Percentiles rank a stretch among this genome's conserved stretches.
Evolutionary conservation across 441 rosid species (phyloP).

Genomic region (Populus hybrid): DNA sequence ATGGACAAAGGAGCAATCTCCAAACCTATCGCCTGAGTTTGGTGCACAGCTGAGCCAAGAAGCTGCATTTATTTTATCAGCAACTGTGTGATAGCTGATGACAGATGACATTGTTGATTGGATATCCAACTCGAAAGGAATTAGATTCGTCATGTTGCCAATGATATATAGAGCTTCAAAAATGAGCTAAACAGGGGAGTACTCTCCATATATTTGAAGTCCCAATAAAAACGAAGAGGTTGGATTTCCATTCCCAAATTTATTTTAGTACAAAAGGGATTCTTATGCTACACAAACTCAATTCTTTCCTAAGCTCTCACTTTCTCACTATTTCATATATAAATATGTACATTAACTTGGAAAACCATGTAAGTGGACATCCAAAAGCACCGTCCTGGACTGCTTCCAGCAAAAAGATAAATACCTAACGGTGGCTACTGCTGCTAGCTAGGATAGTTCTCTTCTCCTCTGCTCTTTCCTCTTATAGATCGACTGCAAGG

Average conservation of each 20-base stretch:
- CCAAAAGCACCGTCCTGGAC: constrained; percentile 20
- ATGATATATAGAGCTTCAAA: neutral
- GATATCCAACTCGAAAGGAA: neutral
- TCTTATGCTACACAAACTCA: constrained; percentile 37
- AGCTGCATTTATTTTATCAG: constrained; percentile 5
- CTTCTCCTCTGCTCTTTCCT: constrained; percentile 17
- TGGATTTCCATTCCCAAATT: constrained; percentile 36
- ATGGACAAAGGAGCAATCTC: constrained; percentile 11
- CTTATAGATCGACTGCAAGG: neutral
- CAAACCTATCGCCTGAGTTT: constrained; percentile 8
- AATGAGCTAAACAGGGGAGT: neutral
- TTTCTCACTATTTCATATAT: constrained; percentile 34
- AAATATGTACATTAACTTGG: constrained; percentile 42
- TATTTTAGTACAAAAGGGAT: constrained; percentile 43
- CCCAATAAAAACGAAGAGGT: constrained; percentile 12
- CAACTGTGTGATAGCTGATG: neutral
- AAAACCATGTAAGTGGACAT: constrained; percentile 30
- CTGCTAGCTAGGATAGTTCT: constrained; percentile 22
- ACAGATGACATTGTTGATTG: neutral
- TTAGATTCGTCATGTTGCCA: neutral
- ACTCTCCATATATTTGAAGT: neutral
- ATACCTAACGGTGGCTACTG: constrained; percentile 16
- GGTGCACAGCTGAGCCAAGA: constrained; percentile 3
- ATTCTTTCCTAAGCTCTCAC: constrained; percentile 23
- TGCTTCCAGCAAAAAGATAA: constrained; percentile 12